phyloP scores from a whole-genome alignment of 1,284 basidiomycete genomes.

The Limonomyces culmigenus region DNA sequence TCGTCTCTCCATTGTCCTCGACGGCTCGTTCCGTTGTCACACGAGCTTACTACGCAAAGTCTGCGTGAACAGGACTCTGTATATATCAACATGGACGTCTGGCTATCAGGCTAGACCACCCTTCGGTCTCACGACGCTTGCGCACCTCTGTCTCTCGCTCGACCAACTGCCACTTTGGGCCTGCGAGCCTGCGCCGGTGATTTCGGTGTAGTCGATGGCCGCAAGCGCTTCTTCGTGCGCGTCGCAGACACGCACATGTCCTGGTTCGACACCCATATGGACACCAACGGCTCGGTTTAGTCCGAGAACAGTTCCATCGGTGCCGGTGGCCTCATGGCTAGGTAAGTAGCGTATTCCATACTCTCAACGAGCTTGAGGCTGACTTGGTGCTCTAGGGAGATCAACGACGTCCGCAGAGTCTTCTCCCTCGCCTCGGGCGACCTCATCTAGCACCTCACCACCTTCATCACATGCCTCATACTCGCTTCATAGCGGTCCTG shows the following conservation, averaged over 20 bases:
- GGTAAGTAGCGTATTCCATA: constrained; percentile 62
- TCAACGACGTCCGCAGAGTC: constrained; percentile 83
- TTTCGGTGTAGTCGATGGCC: constrained; percentile 52
- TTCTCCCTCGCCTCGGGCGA: constrained; percentile 65
- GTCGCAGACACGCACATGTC: constrained; percentile 63
- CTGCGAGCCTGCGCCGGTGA: constrained; percentile 88
- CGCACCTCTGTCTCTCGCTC: too few species aligned
- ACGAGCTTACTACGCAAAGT: too few species aligned
- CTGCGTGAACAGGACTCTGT: too few species aligned
- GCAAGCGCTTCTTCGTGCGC: constrained; percentile 53
- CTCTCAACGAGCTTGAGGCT: constrained; percentile 3
- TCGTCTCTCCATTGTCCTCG: too few species aligned
- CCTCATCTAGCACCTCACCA: constrained; percentile 68
- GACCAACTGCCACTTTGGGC: constrained; percentile 61
- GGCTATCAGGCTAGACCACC: too few species aligned
- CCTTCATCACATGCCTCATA: constrained; percentile 61
- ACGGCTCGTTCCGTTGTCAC: too few species aligned
- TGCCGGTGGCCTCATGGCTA: constrained; percentile 88
- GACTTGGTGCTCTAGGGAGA: constrained; percentile 52
- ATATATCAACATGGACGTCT: too few species aligned
- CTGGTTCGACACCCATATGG: constrained; percentile 82
- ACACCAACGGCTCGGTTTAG: constrained; percentile 33
- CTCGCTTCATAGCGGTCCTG: constrained; percentile 76
- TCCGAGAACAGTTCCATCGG: constrained; percentile 34
- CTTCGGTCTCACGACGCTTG: too few species aligned